Conservation (phyloP, 768 basidiomycete genomes). For the Leccinum uliginosum region DNA sequence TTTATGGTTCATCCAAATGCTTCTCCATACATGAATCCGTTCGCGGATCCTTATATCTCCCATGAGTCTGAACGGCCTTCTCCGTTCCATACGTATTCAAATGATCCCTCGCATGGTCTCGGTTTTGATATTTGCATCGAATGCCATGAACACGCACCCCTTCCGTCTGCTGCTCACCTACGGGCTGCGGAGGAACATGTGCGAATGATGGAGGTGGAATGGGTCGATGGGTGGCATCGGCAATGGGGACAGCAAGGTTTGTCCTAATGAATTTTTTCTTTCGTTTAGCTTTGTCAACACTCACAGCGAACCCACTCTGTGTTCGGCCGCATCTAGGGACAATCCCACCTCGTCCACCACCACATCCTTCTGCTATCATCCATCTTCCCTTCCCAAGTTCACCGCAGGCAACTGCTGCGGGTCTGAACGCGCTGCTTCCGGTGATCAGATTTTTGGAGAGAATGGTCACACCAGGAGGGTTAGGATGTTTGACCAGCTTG, state of each 20-base stretch:
- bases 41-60: constrained; percentile 10
- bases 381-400: constrained; percentile 75
- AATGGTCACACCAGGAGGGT: constrained; percentile 46
- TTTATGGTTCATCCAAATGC: not conserved
- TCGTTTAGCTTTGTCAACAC: not conserved
- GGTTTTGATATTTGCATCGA: constrained; percentile 88
- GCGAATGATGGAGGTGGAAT: constrained; percentile 57
- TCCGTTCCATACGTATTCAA: constrained; percentile 33
- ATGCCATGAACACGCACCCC: constrained; percentile 76
- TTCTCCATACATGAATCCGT: constrained; percentile 16
- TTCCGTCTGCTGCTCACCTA: constrained; percentile 63
- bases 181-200: constrained; percentile 76
- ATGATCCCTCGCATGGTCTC: constrained; percentile 47
- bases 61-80: constrained; percentile 21
- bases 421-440: constrained; percentile 56
- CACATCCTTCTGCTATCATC: constrained; percentile 65
- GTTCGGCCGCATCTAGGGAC: constrained; percentile 1
- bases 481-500: constrained; percentile 16
- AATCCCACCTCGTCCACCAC: constrained; percentile 61
- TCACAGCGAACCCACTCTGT: constrained; percentile 7
- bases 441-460: constrained; percentile 67
- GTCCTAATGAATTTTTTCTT: not conserved
- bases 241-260: constrained; percentile 21
- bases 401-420: constrained; percentile 48
- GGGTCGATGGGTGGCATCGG: constrained; percentile 44